These are phyloP conservation scores for Elsinoe australis DNA, from an alignment of 2,329 filamentous ascomycete genomes.

Conservation along the genomic window DNA sequence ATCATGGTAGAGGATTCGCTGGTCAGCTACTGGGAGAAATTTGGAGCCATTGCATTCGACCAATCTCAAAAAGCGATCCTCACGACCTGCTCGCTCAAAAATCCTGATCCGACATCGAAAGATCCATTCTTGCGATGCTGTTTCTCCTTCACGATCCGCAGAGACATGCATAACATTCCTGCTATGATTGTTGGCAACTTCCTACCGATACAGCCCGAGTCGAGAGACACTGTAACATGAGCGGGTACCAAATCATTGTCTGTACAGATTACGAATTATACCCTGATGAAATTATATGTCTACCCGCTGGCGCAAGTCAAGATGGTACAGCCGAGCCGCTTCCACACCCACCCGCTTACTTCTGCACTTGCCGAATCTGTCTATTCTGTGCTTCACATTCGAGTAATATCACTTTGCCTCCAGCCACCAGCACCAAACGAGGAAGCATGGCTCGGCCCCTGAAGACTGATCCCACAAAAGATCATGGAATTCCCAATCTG, in stretches of 20 bases:
- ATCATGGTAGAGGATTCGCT: constrained; percentile 91
- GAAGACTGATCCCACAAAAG: no score
- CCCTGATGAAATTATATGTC: background rate
- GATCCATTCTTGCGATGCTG: constrained; percentile 80
- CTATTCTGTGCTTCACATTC: no score
- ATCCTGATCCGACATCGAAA: constrained; percentile 57
- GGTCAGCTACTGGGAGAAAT: constrained; percentile 98
- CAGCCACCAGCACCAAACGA: no score
- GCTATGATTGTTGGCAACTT: constrained; percentile 96
- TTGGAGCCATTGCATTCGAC: constrained; percentile 95
- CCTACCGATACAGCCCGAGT: constrained; percentile 65
- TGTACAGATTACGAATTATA: background rate
- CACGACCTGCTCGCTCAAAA: constrained; percentile 87
- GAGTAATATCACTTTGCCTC: no score
- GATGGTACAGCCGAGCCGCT: no score
- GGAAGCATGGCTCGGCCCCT: no score
- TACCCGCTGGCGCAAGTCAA: no score
- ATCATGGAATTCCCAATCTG: no score
- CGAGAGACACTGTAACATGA: background rate
- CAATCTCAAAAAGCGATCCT: constrained; percentile 87
- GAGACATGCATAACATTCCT: constrained; percentile 92
- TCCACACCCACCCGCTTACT: no score
- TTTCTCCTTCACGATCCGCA: constrained; percentile 93
- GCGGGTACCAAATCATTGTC: background rate
- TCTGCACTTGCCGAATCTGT: no score